phyloP scores from a whole-genome alignment of 2,329 filamentous ascomycete genomes.

The Penicillium sp. region DNA sequence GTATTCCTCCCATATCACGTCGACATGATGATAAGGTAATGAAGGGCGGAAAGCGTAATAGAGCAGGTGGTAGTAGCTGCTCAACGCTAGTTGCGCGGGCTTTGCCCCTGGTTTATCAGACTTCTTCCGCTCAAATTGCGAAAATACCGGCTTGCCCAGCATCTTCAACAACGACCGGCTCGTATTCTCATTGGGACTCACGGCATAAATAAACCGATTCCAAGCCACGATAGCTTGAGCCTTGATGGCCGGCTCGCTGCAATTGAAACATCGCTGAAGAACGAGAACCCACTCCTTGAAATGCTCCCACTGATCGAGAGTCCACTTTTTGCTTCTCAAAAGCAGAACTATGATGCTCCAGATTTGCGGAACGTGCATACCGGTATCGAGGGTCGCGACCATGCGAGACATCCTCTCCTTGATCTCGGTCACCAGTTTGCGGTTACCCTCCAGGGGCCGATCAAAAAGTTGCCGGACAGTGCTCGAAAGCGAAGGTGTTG shows the following conservation, averaged over 20 bases:
- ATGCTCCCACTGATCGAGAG: conserved; percentile 63
- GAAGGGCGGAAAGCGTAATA: conserved; percentile 77
- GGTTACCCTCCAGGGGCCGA: conserved; percentile 46
- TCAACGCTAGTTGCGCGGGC: conserved; percentile 55
- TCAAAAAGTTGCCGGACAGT: conserved; percentile 54
- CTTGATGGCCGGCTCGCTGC: conserved; percentile 62
- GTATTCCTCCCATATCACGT: conserved; percentile 72
- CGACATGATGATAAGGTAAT: conserved; percentile 58
- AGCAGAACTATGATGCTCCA: conserved; percentile 81
- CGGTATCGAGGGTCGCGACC: conserved; percentile 55
- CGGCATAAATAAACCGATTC: conserved; percentile 73
- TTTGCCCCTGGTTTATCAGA: conserved; percentile 45
- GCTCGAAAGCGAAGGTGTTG: conserved; percentile 61
- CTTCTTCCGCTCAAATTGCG: conserved; percentile 62
- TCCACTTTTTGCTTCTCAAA: conserved; percentile 55
- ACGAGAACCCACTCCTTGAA: conserved; percentile 69
- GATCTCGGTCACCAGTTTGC: conserved; percentile 64
- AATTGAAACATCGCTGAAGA: conserved; percentile 79
- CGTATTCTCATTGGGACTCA: conserved; percentile 58
- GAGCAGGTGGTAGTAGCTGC: conserved; percentile 70
- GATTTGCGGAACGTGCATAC: conserved; percentile 70
- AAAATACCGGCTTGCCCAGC: conserved; percentile 62
- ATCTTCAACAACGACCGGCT: conserved; percentile 53
- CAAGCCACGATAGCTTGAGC: conserved; percentile 77
- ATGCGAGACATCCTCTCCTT: conserved; percentile 61